Evolutionary conservation across 2,329 filamentous ascomycete genomes (phyloP).

Genomic region (Thyridium curvatum): DNA sequence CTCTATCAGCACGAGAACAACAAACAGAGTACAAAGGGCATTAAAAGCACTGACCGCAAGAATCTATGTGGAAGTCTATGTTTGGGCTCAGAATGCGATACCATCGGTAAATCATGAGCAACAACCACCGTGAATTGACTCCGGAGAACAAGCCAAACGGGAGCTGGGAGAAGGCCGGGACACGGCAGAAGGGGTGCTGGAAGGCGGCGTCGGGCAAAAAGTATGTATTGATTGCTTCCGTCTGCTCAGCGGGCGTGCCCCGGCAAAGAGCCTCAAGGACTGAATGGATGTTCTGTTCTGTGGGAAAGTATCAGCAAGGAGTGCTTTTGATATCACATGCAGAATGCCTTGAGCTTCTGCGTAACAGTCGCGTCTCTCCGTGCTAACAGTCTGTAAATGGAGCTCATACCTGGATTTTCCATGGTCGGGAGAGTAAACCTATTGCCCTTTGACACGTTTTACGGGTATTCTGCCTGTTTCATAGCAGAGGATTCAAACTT

Average conservation of each 20-base stretch:
- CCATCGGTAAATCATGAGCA: constrained; percentile 70
- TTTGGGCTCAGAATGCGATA: constrained; percentile 77
- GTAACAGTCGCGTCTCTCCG: no score
- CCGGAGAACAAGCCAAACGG: constrained; percentile 31
- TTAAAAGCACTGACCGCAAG: constrained; percentile 31
- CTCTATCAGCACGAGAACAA: no score
- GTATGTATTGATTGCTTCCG: constrained; percentile 4
- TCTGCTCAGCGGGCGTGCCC: constrained; percentile 5
- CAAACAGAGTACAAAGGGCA: no score
- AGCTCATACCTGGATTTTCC: no score
- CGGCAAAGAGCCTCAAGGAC: constrained; percentile 8
- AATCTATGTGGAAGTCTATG: constrained; percentile 62
- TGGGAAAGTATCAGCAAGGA: no score
- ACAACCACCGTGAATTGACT: constrained; percentile 58
- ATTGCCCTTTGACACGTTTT: no score
- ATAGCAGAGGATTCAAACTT: no score
- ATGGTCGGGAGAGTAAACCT: no score
- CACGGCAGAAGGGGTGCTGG: constrained; percentile 21
- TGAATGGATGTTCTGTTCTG: constrained; percentile 7
- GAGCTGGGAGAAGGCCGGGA: constrained; percentile 44
- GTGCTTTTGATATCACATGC: no score
- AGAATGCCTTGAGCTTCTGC: no score
- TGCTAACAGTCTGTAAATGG: no score
- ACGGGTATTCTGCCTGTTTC: no score
- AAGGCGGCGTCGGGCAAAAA: constrained; percentile 9